A percentile compares a stretch with the other conserved stretches of the same genome.
These are phyloP conservation scores for Pyronema domesticum DNA, from an alignment of 495 filamentous ascomycete species.

Conservation along the genomic window DNA sequence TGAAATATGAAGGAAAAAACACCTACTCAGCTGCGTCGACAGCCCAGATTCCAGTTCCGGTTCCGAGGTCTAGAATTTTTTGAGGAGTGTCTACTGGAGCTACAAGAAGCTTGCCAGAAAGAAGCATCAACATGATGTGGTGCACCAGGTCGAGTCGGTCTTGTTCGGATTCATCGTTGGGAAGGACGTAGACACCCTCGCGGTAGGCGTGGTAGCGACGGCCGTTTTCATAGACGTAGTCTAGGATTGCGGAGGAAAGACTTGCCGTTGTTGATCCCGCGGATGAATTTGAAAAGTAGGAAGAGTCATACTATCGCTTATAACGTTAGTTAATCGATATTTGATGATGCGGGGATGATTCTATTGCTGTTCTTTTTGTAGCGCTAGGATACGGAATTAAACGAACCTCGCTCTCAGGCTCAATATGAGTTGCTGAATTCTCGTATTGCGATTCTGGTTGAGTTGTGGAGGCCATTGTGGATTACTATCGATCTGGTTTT, in stretches of 20 bases:
- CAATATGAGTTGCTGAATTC: too few relatives aligned
- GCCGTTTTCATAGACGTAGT: conserved; percentile 28
- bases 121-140: conserved; percentile 27
- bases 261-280: conserved; percentile 9
- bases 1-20: too few relatives aligned
- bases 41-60: conserved; percentile 27
- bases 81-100: conserved; percentile 26
- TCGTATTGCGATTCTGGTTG: too few relatives aligned
- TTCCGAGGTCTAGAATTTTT: conserved; percentile 29
- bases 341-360: too few relatives aligned
- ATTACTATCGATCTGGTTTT: too few relatives aligned
- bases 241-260: conserved; percentile 11
- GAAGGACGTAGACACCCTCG: conserved; percentile 36
- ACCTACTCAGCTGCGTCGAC: conserved; percentile 5
- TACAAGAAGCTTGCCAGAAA: conserved; percentile 24
- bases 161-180: conserved; percentile 33
- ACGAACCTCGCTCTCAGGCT: too few relatives aligned
- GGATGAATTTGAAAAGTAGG: too few relatives aligned
- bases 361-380: too few relatives aligned
- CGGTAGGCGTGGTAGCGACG: conserved; percentile 37
- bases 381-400: too few relatives aligned
- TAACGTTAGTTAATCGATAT: too few relatives aligned
- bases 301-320: too few relatives aligned
- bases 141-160: conserved; percentile 31
- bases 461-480: too few relatives aligned